Percentiles rank a stretch among this genome's conserved stretches.
Conservation (phyloP, 1,284 basidiomycete species). For the Gomphus sp. region DNA sequence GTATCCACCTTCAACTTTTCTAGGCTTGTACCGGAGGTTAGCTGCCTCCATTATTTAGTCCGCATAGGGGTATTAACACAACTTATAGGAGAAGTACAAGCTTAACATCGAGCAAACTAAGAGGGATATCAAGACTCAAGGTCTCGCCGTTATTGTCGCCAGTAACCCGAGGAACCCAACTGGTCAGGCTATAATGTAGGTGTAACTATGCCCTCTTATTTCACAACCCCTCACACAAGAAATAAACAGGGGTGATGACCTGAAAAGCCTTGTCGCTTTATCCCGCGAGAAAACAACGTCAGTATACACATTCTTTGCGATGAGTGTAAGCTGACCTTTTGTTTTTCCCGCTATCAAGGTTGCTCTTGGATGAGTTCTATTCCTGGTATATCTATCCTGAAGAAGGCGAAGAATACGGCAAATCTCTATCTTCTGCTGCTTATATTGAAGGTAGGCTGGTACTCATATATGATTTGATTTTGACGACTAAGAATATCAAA, state of each 20-base stretch:
- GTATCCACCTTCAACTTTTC: neutral
- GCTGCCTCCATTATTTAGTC: neutral
- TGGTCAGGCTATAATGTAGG: conserved; percentile 58
- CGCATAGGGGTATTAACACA: neutral
- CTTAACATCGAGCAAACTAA: conserved; percentile 57
- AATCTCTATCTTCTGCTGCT: conserved; percentile 73
- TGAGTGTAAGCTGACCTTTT: neutral
- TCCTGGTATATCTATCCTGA: conserved; percentile 90
- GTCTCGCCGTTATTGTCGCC: conserved; percentile 78
- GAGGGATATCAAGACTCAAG: conserved; percentile 73
- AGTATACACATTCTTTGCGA: conserved; percentile 7
- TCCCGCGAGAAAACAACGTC: conserved; percentile 77
- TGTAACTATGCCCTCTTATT: conserved; percentile 17
- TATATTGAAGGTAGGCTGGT: conserved; percentile 49
- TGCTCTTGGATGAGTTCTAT: conserved; percentile 55
- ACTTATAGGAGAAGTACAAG: conserved; percentile 44
- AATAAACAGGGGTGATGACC: conserved; percentile 56
- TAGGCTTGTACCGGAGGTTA: conserved; percentile 52
- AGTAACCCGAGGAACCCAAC: conserved; percentile 92
- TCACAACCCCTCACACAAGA: neutral
- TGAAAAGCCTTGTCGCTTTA: conserved; percentile 71
- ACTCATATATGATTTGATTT: neutral
- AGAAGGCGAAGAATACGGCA: conserved; percentile 62
- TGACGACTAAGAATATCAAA: neutral
- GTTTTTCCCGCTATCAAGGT: neutral